Evolutionary conservation across 148 eudicot genomes (phyloP).

Genomic region (Drosera capensis): DNA sequence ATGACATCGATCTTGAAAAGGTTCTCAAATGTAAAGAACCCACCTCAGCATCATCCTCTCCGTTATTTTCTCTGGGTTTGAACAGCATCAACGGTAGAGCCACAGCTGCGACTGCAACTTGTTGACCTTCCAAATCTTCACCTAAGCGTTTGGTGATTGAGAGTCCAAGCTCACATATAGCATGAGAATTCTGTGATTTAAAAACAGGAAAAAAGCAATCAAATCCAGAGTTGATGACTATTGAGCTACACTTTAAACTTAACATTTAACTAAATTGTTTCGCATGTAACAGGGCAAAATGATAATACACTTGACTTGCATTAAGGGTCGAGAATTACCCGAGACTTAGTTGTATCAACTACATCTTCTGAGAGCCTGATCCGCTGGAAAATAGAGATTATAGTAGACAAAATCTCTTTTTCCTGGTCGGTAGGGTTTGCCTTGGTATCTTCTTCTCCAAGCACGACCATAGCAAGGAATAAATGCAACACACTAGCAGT

Average conservation of each 20-base stretch:
- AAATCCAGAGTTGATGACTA: too few species aligned
- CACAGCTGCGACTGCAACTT: conserved; percentile 23
- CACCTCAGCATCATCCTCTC: conserved; percentile 31
- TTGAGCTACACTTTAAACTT: too few species aligned
- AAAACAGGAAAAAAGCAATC: too few species aligned
- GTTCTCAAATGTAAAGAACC: background rate
- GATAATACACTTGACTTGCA: background rate
- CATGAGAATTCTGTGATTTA: conserved; percentile 62
- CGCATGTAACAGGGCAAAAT: background rate
- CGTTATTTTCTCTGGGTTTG: conserved; percentile 44
- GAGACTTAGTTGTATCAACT: conserved; percentile 49
- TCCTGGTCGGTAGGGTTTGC: conserved; percentile 26
- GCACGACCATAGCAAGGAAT: conserved; percentile 71
- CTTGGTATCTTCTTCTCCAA: conserved; percentile 53
- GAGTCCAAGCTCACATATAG: conserved; percentile 76
- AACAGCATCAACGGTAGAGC: conserved; percentile 49
- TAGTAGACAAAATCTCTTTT: conserved; percentile 27
- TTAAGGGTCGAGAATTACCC: conserved; percentile 27
- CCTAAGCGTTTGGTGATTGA: conserved; percentile 50
- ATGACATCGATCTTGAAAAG: too few species aligned
- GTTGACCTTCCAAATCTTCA: conserved; percentile 32
- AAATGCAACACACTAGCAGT: conserved; percentile 29
- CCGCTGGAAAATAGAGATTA: conserved; percentile 39
- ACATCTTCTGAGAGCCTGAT: conserved; percentile 76
- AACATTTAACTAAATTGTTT: too few species aligned